Evolutionary conservation across 106 monocot genomes (phyloP), one percentile per base, ranked within the genome.

Genomic region (Dendrobium officinale): DNA sequence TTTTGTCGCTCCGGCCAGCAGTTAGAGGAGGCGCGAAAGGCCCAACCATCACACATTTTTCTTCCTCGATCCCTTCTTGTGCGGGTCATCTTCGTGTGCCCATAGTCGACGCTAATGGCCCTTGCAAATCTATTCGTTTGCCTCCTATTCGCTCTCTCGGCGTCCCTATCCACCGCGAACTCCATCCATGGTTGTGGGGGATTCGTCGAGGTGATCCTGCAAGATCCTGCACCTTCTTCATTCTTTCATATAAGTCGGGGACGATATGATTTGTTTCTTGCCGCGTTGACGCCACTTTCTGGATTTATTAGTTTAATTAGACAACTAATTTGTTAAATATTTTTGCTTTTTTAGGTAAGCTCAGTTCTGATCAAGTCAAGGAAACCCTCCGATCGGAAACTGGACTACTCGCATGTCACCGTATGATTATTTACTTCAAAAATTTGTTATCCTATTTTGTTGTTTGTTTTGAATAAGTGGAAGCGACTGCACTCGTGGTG

Each of bases 171-270:
- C 18, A 61, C 80, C 16, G 86, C 94, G 29, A 85, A 92, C 73
- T 88, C 90, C 72, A 92, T 96, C 88, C 86, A 92, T 66, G 96
- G 96, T 44, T 96, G 96, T 78, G 96, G 96, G 61, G 96, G 96
- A 48, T 93, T 96, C 79, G 84, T 96, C 54, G 88, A 96, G 91
- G 96, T 96, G 73, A 77, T 85, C 18, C 56, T 67, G 20, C 48
- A 2, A 72, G 29, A 74, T 79, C 76, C 67, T 13, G 33, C 17
- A 6, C 56, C 5, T 43, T 44, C 74, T 44, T 74, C 20, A 11
- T 74, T 16, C 43, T n/a, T 15, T 74, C 20, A 42, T 44, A 74
- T 74, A 11, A 74, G 42, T 74, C 13, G 43, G 11, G 7, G 20
- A 40, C 66, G 66, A 40, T 49, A 19, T 22, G 10, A 72, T 24